These are phyloP conservation scores for Trichophaea hybrida DNA, from an alignment of 2,329 filamentous ascomycete genomes.

Conservation along the genomic window DNA sequence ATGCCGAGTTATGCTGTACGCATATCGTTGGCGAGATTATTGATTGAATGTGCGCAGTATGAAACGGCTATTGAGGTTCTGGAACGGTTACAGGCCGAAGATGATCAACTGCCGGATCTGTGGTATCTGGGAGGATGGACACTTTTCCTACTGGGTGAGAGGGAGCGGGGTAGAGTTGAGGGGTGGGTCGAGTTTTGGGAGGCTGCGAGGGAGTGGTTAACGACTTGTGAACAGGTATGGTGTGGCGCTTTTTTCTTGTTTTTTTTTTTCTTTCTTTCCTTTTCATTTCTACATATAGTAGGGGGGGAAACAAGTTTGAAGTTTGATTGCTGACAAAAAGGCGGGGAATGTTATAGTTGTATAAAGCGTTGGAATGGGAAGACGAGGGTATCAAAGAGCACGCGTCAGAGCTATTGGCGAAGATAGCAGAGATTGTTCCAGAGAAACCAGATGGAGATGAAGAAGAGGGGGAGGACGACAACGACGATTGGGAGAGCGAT, in stretches of 20 bases:
- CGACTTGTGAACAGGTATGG: constrained; percentile 29
- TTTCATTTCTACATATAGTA: neutral
- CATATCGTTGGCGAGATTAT: constrained; percentile 65
- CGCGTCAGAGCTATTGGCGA: constrained; percentile 52
- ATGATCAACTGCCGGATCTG: constrained; percentile 86
- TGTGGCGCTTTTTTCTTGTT: neutral
- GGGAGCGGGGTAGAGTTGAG: constrained; percentile 22
- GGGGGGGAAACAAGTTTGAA: neutral
- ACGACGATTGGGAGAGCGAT: constrained; percentile 38
- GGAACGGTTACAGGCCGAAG: constrained; percentile 69
- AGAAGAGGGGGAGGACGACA: constrained; percentile 39
- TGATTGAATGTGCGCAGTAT: constrained; percentile 84
- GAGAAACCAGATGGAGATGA: constrained; percentile 43
- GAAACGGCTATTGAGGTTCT: constrained; percentile 72
- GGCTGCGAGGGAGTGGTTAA: constrained; percentile 27
- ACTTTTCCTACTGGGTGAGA: constrained; percentile 59
- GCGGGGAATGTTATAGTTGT: constrained; percentile 61
- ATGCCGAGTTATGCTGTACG: constrained; percentile 78
- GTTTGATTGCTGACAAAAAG: neutral
- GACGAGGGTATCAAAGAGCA: constrained; percentile 65
- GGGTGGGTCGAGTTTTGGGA: constrained; percentile 27
- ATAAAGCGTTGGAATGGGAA: constrained; percentile 65
- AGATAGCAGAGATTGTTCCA: constrained; percentile 50
- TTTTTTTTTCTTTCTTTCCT: neutral
- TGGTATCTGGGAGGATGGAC: constrained; percentile 98